Evolutionary conservation across 2,329 filamentous ascomycete genomes (phyloP).

Genomic region (Xylaria sp.): DNA sequence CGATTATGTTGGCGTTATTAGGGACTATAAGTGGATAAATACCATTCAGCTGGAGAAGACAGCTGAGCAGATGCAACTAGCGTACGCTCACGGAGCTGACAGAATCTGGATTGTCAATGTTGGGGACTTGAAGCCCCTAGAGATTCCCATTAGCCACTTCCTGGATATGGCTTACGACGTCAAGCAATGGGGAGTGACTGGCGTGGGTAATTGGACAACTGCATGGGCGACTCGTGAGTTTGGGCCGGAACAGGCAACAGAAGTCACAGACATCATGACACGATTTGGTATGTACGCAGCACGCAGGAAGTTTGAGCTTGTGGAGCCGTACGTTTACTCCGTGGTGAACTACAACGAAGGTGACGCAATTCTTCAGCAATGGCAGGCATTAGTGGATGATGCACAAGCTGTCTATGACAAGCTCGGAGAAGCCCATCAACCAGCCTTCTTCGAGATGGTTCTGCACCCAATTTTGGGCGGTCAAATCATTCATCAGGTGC

Average conservation of each 20-base stretch:
- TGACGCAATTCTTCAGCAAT: constrained; percentile 63
- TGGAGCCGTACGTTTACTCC: constrained; percentile 66
- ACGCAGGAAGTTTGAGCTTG: constrained; percentile 68
- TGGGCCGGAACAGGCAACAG: constrained; percentile 56
- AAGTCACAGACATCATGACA: constrained; percentile 63
- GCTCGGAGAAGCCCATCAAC: constrained; percentile 59
- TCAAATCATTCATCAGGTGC: constrained; percentile 63
- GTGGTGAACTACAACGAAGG: constrained; percentile 71
- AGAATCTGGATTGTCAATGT: constrained; percentile 74
- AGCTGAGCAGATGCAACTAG: constrained; percentile 72
- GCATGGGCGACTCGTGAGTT: constrained; percentile 69
- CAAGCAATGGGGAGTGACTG: constrained; percentile 64
- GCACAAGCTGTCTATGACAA: constrained; percentile 67
- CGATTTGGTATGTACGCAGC: constrained; percentile 66
- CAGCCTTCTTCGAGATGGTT: constrained; percentile 71
- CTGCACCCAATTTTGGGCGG: constrained; percentile 68
- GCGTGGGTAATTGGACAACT: constrained; percentile 65
- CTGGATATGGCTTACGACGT: constrained; percentile 75
- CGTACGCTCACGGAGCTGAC: constrained; percentile 65
- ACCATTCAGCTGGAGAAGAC: constrained; percentile 73
- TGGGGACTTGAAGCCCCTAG: constrained; percentile 70
- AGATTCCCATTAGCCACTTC: constrained; percentile 74
- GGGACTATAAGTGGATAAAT: constrained; percentile 72
- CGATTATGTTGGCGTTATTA: constrained; percentile 66
- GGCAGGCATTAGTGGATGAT: constrained; percentile 61